Base-by-base conservation (phyloP, 495 filamentous ascomycete species). In the Schizothecium vesticola region DNA sequence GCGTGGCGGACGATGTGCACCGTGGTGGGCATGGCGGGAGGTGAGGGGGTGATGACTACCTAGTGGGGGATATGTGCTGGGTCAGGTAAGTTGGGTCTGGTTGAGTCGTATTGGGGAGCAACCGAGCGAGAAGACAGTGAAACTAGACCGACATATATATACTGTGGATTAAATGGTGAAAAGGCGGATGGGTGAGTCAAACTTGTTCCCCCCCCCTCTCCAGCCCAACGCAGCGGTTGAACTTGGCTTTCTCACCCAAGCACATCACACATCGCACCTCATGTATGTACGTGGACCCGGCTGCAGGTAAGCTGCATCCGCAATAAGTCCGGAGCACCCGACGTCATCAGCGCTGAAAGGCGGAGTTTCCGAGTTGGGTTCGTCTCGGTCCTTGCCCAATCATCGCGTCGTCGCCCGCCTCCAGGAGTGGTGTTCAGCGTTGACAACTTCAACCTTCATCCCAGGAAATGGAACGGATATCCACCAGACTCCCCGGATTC, bases 1-100 rank as follows among this genome's bases (percentile, higher is more conserved):
- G 82, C 82, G 74, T 84, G 82, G 57, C 82, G 81, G 64, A 84
- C 82, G 31, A 84, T 77, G 72, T 96, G 84, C 68, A 84, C 73
- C 28, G 79, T 77, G 22, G 76, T 78, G 6, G 81, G 73, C 81
- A 83, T 82, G 25, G 69, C 71, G n/a, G n/a, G 55, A 21, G 43
- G 58, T 51, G 13, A 25, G n/a, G n/a, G n/a, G n/a, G n/a, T n/a
- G n/a, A n/a, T n/a, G n/a, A n/a, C n/a, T n/a, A n/a, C n/a, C n/a
- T n/a, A n/a, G n/a, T n/a, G n/a, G n/a, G n/a, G n/a, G n/a, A n/a
- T n/a, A n/a, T n/a, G n/a, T n/a, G n/a, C n/a, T n/a, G n/a, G n/a
- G n/a, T n/a, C n/a, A n/a, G n/a, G 56, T n/a, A 28, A 16, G 23
- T 11, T 16, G 26, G 25, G 19, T 59, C 13, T 19, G 36, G 64